Evolutionary conservation across 2,329 filamentous ascomycete genomes (phyloP), one percentile per base, ranked within the genome.

Genomic region (Acrocalymma vagum): DNA sequence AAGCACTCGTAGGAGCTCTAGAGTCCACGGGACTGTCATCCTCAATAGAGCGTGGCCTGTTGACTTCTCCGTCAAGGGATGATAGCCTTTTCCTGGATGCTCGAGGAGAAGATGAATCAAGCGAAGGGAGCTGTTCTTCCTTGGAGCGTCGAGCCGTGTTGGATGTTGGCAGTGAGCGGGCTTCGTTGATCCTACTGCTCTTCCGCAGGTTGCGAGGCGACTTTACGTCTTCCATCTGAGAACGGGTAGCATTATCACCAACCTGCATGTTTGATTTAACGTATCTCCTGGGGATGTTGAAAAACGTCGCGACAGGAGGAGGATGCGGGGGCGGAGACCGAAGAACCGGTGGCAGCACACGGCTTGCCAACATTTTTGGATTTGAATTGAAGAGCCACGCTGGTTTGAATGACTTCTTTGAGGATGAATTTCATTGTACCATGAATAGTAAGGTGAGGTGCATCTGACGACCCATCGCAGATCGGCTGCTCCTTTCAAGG

Each of bases 211-310:
- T 55, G 15, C 53, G 52, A 15, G 46, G 36, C 31, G 48, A 39
- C 39, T 53, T 63, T 21, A 49, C 36, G 14, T 57, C 56, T 38
- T 63, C 63, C 46, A 48, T 52, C 16, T 44, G 26, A 9, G 52
- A 50, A 13, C 29, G 38, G 11, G 38, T 41, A 24, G 35, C 37
- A 38, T 53, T 47, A 16, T 57, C 45, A 42, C 48, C 47, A 25
- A 48, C 46, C 22, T 63, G 59, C 62, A 66, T 67, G 23, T 53
- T 67, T 31, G 60, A 59, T 47, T 52, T 61, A 45, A 58, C 48
- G 62, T 69, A 67, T 50, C 60, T 61, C 43, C 65, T 57, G 14
- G 65, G 61, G 21, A 67, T 57, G 50, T 61, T 56, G 58, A 56
- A 66, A 42, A 67, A 67, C 24, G 58, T 66, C 39, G 58, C 63